Evolutionary conservation across 192 early-diverging fungal species (phyloP).

Genomic region (Backusella australiensis): DNA sequence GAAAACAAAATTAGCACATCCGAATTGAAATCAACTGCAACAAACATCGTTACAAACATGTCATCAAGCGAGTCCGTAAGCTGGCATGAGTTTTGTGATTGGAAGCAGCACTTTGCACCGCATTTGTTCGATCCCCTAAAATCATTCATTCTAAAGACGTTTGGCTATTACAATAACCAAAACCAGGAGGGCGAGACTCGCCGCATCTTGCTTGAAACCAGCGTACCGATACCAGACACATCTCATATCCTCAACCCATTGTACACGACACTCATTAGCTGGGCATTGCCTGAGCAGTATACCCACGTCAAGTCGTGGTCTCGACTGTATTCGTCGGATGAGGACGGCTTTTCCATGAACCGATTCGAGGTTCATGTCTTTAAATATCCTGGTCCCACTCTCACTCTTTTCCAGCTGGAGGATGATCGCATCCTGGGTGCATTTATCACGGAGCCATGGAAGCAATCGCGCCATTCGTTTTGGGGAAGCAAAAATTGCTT

Average conservation of each 20-base stretch:
- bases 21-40: neutral
- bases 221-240: slow-evolving; percentile 7
- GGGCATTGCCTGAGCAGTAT: slow-evolving; percentile 40
- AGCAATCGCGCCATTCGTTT: slow-evolving; percentile 35
- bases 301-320: slow-evolving; percentile 32
- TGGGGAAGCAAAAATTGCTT: slow-evolving; percentile 46
- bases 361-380: slow-evolving; percentile 51
- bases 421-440: slow-evolving; percentile 43
- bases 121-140: slow-evolving; percentile 41
- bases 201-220: slow-evolving; percentile 14
- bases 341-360: slow-evolving; percentile 57
- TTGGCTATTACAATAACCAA: slow-evolving; percentile 35
- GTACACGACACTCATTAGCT: slow-evolving; percentile 38
- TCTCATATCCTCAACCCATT: slow-evolving; percentile 38
- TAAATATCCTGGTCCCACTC: slow-evolving; percentile 56
- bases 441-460: slow-evolving; percentile 53
- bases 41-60: neutral
- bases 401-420: slow-evolving; percentile 39
- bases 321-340: slow-evolving; percentile 44
- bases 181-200: neutral
- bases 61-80: neutral
- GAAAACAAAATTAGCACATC: neutral
- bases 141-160: slow-evolving; percentile 44
- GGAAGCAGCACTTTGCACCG: slow-evolving; percentile 38
- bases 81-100: slow-evolving; percentile 8